Evolutionary conservation across 2,329 filamentous ascomycete species (phyloP), one percentile per base, ranked within the genome.

Genomic region (Grosmannia serpens): DNA sequence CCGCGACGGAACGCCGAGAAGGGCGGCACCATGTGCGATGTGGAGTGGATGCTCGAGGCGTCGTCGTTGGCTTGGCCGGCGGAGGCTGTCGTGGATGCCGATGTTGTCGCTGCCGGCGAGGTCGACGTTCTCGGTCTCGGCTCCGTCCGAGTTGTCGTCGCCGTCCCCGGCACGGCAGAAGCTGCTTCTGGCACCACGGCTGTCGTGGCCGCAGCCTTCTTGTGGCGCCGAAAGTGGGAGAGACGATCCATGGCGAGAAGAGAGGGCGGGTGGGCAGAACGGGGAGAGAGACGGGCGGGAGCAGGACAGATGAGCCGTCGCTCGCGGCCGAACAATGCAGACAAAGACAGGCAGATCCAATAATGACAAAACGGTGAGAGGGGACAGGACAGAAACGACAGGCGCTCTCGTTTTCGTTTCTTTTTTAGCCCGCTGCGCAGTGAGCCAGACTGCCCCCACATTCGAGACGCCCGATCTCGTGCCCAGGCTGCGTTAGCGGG

Each of bases 181-280:
- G 24, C 38, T 55, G 26, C 44, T 11, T 5, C 31, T 33, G 46
- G 17, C 31, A 46, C 33, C 20, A 46, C 33, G 3, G 58, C 35
- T 17, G 38, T 24, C 9, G 63, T 59, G 20, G 60, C 56, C 3
- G 59, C 57, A 8, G 55, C 60, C 55, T 69, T 65, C 57, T 67
- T 69, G 56, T 64, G 67, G 52, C 67, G 68, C 49, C 67, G 64
- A 47, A 69, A 69, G 31, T 66, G 67, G 51, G 65, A 64, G 52
- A 70, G 64, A 55, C 67, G 67, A 44, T 67, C 67, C 26, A 29
- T 35, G 41, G 41, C 17, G 31, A 50, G 17, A 52, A 13, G 22
- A 10, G 49, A 22, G 9, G 7, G 35, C 11, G 20, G 50, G 50
- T 22, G 8, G n/a, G 50, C 13, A 52, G n/a, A 52, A 52, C 8